These are phyloP conservation scores for Microcos paniculata DNA, from an alignment of 345 rosid genomes.

Conservation along the genomic window DNA sequence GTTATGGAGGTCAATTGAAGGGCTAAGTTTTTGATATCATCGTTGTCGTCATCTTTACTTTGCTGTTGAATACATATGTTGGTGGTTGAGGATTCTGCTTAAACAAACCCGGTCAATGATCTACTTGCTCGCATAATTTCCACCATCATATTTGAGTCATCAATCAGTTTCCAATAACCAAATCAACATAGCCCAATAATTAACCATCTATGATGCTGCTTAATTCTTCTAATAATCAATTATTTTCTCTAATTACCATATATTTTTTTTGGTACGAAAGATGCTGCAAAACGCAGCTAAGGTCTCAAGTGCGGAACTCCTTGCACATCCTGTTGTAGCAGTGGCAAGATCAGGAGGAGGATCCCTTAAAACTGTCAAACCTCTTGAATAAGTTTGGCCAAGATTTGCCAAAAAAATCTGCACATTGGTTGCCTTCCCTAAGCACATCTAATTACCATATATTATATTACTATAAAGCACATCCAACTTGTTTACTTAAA, in stretches of 20 bases:
- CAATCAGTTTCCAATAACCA: neutral
- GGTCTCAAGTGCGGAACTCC: no score
- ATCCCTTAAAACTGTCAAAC: no score
- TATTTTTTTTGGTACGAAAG: no score
- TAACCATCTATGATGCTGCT: neutral
- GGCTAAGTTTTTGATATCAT: neutral
- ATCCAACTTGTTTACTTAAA: conserved; percentile 1
- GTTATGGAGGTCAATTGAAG: neutral
- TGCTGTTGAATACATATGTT: conserved; percentile 1
- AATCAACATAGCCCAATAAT: neutral
- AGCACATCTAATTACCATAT: no score
- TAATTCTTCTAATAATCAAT: neutral
- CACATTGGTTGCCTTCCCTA: no score
- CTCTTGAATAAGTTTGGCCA: no score
- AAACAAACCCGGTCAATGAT: neutral
- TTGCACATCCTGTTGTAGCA: no score
- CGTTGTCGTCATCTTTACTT: neutral
- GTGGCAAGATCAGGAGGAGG: no score
- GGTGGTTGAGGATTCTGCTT: neutral
- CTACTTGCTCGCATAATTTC: neutral
- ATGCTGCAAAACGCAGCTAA: no score
- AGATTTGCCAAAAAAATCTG: no score
- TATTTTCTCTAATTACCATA: conserved; percentile 4
- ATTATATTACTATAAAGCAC: neutral
- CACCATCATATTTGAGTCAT: neutral